Evolutionary conservation across 352 stramenopile species (phyloP), one percentile per base, ranked within the genome.

Genomic region (Phytophthora litchii): DNA sequence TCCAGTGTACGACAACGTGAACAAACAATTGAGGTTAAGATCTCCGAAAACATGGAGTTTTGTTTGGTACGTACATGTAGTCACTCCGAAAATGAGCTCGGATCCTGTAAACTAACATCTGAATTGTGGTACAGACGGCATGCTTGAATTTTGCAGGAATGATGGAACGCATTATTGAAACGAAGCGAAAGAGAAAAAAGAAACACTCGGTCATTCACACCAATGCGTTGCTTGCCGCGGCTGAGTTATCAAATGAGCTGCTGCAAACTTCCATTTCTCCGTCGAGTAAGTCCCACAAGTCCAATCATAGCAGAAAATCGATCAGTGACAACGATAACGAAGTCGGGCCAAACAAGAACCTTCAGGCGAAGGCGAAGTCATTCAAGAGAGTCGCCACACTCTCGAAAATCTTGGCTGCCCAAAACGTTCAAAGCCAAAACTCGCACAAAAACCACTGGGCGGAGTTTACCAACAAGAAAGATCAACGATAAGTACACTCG

Each of bases 41-140:
- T 81, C 25, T 13, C 20, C 20, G 47, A 70, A n/a, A 81, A 81
- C 42, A 60, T 81, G 61, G 45, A 74, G 10, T 81, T 74, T 21
- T 72, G 64, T 50, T 45, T 74, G 64, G 72, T 80, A 56, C 31
- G 64, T 5, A 27, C 5, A 27, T 5, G 40, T 48, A 0, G 7
- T 17, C 14, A 32, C 46, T 31, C 8, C 6, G 20, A n/a, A 9
- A 14, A 12, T 29, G n/a, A 47, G 17, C 35, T 27, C 20, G 1
- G 11, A 2, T 27, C 42, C 13, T 52, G 25, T 38, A 12, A 54
- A 41, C 43, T 61, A 21, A 61, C 25, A 42, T 5, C 5, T 27
- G 23, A 27, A 27, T 27, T 23, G 29, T 34, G 29, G 14, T 34
- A 19, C 32, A 67, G 59, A 64, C 60, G 5, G 60, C 53, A n/a